Evolutionary conservation across 345 rosid genomes (phyloP), one percentile per base, ranked within the genome.

Genomic region (Sisymbrium altissimum): DNA sequence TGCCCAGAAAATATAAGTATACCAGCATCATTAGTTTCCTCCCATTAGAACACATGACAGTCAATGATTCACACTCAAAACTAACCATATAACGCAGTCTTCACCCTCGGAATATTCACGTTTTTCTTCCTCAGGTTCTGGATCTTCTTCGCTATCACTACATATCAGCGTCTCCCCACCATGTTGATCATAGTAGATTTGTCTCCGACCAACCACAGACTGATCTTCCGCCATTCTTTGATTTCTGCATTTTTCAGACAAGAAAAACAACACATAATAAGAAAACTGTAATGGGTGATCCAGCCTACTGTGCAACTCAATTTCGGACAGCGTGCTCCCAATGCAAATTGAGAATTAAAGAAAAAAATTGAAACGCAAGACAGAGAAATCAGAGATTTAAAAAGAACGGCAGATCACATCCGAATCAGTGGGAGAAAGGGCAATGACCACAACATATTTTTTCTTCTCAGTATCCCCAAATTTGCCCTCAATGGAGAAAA

Each of bases 201-300:
- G 98, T 82, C 98, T 88, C 76, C 99, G 86, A 70, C 99, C 99
- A 83, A 92, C 96, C 72, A 95, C 97, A 57, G 99, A 90, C 78
- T 95, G 99, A 77, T 92, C 99, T 75, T 95, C 98, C 30, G 96
- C 90, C 99, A 95, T 95, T 84, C 96, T 88, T 84, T 90, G 99
- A 83, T 95, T 95, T 81, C 99, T 95, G 91, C 81, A 81, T 77
- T 84, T 69, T 82, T 71, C 53, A 71, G 25, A 84, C 35, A 82
- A 78, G 78, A 76, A 62, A 60, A 68, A 77, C 68, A 75, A 76
- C 62, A 81, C 61, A 14, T 43, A 77, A 49, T 65, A 59, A 49
- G 53, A 39, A 71, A 73, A 46, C 38, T 65, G 43, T 15, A 44
- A 64, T 23, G 32, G 9, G 9, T 23, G 53, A 66, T 15, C 39